phyloP scores from a whole-genome alignment of 352 stramenopile species.

The Phytophthora multivora region DNA sequence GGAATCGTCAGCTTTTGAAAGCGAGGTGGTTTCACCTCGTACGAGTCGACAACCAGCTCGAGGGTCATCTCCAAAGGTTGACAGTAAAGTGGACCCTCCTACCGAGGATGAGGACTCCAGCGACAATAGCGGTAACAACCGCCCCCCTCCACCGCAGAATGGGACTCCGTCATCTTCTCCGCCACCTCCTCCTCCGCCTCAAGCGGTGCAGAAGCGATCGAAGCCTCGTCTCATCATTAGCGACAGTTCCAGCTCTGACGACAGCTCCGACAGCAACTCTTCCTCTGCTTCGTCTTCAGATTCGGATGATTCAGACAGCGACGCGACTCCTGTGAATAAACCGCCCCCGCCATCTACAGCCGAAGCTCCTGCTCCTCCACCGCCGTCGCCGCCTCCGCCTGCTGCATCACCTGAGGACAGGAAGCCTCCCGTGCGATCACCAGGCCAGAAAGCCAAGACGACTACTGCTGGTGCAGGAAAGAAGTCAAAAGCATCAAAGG shows the following conservation, averaged over 20 bases:
- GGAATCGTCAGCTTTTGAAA: constrained; percentile 26
- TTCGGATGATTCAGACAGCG: constrained; percentile 42
- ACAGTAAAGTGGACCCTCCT: constrained; percentile 17
- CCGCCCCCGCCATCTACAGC: constrained; percentile 27
- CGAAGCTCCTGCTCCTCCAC: constrained; percentile 22
- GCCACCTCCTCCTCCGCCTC: constrained; percentile 36
- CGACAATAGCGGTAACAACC: constrained; percentile 13
- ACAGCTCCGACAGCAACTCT: constrained; percentile 42
- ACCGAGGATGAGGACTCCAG: constrained; percentile 25
- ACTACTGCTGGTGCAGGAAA: constrained; percentile 14
- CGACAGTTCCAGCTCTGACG: constrained; percentile 72
- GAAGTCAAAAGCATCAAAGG: constrained; percentile 28
- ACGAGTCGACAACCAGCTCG: constrained; percentile 22
- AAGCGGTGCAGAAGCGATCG: constrained; percentile 29
- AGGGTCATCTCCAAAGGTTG: constrained; percentile 7
- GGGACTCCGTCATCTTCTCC: constrained; percentile 19
- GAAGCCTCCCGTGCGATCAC: constrained; percentile 12
- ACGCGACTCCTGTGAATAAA: constrained; percentile 15
- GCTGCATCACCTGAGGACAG: constrained; percentile 15
- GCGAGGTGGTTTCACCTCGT: constrained; percentile 25
- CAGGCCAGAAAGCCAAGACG: constrained; percentile 13
- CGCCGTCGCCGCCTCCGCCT: constrained; percentile 36
- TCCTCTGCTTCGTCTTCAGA: constrained; percentile 51
- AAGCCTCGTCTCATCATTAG: constrained; percentile 55
- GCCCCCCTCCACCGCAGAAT: constrained; percentile 16